These are phyloP conservation scores for Scorias spongiosa DNA, from an alignment of 2,329 filamentous ascomycete genomes.

Conservation along the genomic window DNA sequence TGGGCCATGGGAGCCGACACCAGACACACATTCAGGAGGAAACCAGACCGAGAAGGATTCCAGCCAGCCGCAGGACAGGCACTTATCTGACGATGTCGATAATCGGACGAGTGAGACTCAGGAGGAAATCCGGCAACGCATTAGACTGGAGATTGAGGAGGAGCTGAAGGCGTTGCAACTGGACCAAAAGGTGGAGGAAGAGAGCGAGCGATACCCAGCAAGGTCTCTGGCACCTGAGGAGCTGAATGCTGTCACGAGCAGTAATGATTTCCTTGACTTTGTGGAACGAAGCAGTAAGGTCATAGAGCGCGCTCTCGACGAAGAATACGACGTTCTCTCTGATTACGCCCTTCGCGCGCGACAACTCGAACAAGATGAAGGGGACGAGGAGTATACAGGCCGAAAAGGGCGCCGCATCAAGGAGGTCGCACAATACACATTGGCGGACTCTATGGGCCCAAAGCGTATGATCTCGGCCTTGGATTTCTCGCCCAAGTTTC, in stretches of 20 bases:
- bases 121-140: slow-evolving; percentile 72
- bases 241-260: slow-evolving; percentile 75
- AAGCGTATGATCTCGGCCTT: slow-evolving; percentile 97
- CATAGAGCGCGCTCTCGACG: slow-evolving; percentile 84
- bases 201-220: slow-evolving; percentile 50
- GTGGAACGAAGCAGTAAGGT: slow-evolving; percentile 93
- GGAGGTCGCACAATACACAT: slow-evolving; percentile 79
- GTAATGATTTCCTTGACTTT: slow-evolving; percentile 87
- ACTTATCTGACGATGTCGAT: slow-evolving; percentile 43
- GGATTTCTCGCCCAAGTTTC: slow-evolving; percentile 83
- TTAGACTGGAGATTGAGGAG: slow-evolving; percentile 82
- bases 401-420: slow-evolving; percentile 63
- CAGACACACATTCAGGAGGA: slow-evolving; percentile 25
- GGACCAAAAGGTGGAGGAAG: slow-evolving; percentile 28
- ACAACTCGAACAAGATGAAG: slow-evolving; percentile 65
- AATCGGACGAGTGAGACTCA: slow-evolving; percentile 66
- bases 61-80: slow-evolving; percentile 36
- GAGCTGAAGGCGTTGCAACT: slow-evolving; percentile 61
- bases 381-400: slow-evolving; percentile 52
- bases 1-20: slow-evolving; percentile 50
- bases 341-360: slow-evolving; percentile 76
- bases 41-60: slow-evolving; percentile 47
- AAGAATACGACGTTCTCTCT: slow-evolving; percentile 89
- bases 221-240: slow-evolving; percentile 73
- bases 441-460: slow-evolving; percentile 73